Evolutionary conservation across 257 asterid species (phyloP), one percentile per base, ranked within the genome.

Genomic region (Eustoma russellianum): DNA sequence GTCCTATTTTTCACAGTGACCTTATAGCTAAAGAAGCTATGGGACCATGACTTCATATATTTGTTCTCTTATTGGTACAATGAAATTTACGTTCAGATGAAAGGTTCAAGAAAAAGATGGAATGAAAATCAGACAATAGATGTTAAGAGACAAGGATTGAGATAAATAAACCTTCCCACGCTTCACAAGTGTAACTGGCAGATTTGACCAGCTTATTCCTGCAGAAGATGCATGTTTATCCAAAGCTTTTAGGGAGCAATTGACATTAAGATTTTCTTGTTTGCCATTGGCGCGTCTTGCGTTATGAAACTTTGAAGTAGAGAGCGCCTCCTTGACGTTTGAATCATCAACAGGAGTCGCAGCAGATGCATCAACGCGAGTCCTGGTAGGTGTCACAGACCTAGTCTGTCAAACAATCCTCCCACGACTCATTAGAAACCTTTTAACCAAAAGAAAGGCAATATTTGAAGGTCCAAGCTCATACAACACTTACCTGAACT

Each of bases 101-200:
- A 38, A 38, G 7, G 43, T 38, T 7, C 12, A 38, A 7, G 6
- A 0, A 48, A 5, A 52, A 9, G 33, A 10, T 17, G 19, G 34
- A 52, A 15, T 52, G 30, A 4, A 4, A 24, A 24, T 24, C 30
- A 24, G 3, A 24, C 30, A 24, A 24, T 24, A 24, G 30, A 24
- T 24, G 30, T 24, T 24, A 24, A 24, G 30, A 24, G 3, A 24
- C 30, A 17, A 48, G 63, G 63, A 41, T 50, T 47, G 48, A 49
- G 35, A 53, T 6, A 16, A 71, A 53, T 6, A 16, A 71, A 88
- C 97, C 95, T 85, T 85, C 49, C 81, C 85, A 24, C 85, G 79
- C 70, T 75, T 88, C 18, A 76, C 56, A 62, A 88, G 93, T 33
- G 76, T 59, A 56, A 83, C 33, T 46, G 97, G 95, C 50, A 85